Conservation (phyloP, 192 early-diverging fungal species). For the Phycomyces blakesleeanus region DNA sequence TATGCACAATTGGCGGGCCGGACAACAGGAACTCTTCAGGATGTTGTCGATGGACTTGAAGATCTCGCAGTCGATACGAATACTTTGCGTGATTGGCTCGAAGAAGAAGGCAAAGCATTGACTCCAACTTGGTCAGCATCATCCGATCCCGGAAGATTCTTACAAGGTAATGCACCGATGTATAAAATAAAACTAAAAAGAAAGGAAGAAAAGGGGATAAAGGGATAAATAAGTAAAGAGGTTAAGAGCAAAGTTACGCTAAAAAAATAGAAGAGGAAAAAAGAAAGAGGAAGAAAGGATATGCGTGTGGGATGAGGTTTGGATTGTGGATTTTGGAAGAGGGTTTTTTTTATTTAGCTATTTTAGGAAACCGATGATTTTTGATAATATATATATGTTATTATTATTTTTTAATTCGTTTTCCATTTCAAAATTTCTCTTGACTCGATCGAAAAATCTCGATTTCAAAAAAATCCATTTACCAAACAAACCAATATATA, state of each 20-base stretch:
- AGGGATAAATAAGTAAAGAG: too few species aligned
- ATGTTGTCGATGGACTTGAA: constrained; percentile 39
- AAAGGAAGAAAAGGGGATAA: too few species aligned
- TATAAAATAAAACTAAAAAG: not conserved
- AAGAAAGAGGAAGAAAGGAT: not conserved
- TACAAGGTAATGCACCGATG: constrained; percentile 35
- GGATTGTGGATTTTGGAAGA: not conserved
- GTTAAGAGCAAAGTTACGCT: not conserved
- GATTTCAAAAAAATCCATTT: too few species aligned
- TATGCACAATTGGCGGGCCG: constrained; percentile 47
- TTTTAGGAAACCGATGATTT: not conserved
- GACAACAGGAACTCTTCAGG: constrained; percentile 37
- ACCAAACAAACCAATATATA: too few species aligned
- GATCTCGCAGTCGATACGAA: constrained; percentile 41
- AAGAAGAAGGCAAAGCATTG: constrained; percentile 38
- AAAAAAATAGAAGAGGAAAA: not conserved
- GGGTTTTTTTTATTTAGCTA: not conserved
- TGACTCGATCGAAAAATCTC: too few species aligned
- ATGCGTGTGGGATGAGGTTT: not conserved
- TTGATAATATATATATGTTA: not conserved
- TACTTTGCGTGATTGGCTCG: constrained; percentile 42
- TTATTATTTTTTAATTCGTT: not conserved
- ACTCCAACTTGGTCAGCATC: constrained; percentile 40
- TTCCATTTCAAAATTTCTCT: not conserved
- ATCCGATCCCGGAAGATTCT: constrained; percentile 42